Conservation (phyloP, 2,329 filamentous ascomycete genomes). For the Claviceps pazoutovae region DNA sequence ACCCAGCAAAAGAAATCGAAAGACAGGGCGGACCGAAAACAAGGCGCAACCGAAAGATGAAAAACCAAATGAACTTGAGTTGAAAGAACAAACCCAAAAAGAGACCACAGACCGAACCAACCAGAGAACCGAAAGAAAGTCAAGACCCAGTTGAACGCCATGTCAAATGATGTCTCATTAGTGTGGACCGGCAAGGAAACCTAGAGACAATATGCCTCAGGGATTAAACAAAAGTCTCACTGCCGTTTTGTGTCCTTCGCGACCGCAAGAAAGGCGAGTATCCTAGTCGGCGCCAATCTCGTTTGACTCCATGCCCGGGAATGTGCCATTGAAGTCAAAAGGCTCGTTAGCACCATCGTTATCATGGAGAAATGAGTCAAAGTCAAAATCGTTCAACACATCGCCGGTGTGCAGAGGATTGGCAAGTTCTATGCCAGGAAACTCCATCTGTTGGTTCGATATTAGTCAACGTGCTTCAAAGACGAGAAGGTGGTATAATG, state of each 20-base stretch:
- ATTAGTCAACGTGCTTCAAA: slow-evolving; percentile 4
- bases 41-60: too few relatives aligned
- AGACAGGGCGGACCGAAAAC: too few relatives aligned
- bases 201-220: slow-evolving; percentile 10
- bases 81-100: too few relatives aligned
- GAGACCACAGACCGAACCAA: too few relatives aligned
- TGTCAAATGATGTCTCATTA: slow-evolving; percentile 20
- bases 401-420: slow-evolving; percentile 39
- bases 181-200: neutral
- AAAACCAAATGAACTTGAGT: too few relatives aligned
- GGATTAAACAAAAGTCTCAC: neutral
- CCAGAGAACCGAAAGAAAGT: neutral
- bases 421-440: slow-evolving; percentile 37
- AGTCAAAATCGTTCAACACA: slow-evolving; percentile 52
- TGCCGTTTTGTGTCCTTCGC: slow-evolving; percentile 1
- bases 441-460: slow-evolving; percentile 25
- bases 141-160: slow-evolving; percentile 21
- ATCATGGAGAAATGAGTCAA: slow-evolving; percentile 53
- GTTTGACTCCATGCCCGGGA: slow-evolving; percentile 38
- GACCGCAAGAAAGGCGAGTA: neutral
- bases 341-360: slow-evolving; percentile 28
- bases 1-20: too few relatives aligned
- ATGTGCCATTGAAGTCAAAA: slow-evolving; percentile 42
- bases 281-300: slow-evolving; percentile 44
- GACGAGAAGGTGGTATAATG: neutral